These are phyloP conservation scores for Puccinia polysora DNA, from an alignment of 1,284 basidiomycete species.

Conservation along the genomic window DNA sequence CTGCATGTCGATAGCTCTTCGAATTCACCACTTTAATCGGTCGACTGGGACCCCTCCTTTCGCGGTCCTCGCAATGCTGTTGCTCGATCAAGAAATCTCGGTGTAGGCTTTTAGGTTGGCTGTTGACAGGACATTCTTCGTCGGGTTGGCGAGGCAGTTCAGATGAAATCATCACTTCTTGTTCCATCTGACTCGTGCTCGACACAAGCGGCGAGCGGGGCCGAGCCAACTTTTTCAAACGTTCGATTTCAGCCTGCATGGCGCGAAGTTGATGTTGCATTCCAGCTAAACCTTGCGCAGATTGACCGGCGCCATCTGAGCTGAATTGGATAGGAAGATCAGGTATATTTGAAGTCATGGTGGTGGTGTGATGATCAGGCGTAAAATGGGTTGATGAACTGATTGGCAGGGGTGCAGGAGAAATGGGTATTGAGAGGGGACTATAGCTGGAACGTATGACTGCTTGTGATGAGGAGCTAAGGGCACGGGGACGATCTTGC, in stretches of 20 bases:
- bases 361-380: not conserved
- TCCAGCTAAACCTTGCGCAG: not conserved
- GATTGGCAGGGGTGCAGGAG: too few relatives aligned
- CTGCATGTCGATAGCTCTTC: not conserved
- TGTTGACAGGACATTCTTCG: too few relatives aligned
- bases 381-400: too few relatives aligned
- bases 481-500: not conserved
- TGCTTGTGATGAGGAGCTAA: not conserved
- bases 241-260: slow-evolving; percentile 21
- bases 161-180: too few relatives aligned
- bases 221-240: slow-evolving; percentile 2
- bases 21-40: not conserved
- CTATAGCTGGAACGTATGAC: too few relatives aligned
- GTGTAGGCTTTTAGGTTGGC: too few relatives aligned
- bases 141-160: too few relatives aligned
- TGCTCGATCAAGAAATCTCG: not conserved
- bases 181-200: not conserved
- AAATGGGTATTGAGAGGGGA: too few relatives aligned
- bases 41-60: not conserved
- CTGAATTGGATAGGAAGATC: not conserved
- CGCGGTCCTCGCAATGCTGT: not conserved
- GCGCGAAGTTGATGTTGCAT: slow-evolving; percentile 7
- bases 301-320: not conserved
- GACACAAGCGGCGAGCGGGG: not conserved
- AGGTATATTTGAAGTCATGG: not conserved